phyloP scores from a whole-genome alignment of 257 asterid genomes.

The Pogostemon cablin region DNA sequence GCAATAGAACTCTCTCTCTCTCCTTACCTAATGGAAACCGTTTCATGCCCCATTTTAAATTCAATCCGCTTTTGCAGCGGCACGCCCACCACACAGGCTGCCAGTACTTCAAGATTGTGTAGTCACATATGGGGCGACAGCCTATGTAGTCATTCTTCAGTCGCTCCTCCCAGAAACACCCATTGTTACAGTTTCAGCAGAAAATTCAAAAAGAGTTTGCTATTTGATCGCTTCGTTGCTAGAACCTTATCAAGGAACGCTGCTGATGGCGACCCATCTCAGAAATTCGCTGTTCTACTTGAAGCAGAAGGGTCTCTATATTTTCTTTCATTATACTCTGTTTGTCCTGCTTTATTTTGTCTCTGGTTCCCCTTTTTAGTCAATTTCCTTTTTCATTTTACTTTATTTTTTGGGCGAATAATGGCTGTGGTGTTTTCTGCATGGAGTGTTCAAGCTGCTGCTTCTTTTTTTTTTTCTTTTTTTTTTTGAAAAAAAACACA shows the following conservation, averaged over 20 bases:
- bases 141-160: conserved; percentile 26
- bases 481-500: too few species aligned
- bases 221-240: conserved; percentile 37
- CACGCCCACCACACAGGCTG: conserved; percentile 20
- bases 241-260: conserved; percentile 33
- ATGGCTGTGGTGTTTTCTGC: conserved; percentile 26
- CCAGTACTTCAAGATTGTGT: conserved; percentile 33
- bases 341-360: neutral
- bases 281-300: conserved; percentile 69
- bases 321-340: conserved; percentile 3
- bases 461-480: too few species aligned
- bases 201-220: conserved; percentile 40
- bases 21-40: conserved; percentile 36
- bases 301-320: conserved; percentile 84
- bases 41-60: conserved; percentile 39
- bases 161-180: conserved; percentile 31
- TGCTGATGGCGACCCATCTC: conserved; percentile 43
- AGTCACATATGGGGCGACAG: conserved; percentile 27
- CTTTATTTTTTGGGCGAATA: neutral
- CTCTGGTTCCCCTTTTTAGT: neutral
- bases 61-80: conserved; percentile 37
- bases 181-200: conserved; percentile 27
- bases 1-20: neutral
- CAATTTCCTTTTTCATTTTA: neutral
- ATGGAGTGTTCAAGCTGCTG: conserved; percentile 18